phyloP scores from a whole-genome alignment of 1,284 basidiomycete genomes.

The Ustilago crameri region DNA sequence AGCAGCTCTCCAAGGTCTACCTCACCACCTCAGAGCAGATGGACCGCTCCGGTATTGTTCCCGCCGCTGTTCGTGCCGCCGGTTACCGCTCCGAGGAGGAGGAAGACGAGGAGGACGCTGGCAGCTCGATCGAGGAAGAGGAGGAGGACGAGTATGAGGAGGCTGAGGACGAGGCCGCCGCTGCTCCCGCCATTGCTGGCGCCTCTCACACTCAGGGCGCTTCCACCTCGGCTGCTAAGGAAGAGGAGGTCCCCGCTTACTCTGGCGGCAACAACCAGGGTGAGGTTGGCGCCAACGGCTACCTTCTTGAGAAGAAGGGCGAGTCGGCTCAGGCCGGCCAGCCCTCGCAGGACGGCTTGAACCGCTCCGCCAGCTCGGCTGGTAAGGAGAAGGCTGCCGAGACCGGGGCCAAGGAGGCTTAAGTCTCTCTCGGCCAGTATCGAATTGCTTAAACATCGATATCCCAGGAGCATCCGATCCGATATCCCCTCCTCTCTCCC shows the following conservation, averaged over 20 bases:
- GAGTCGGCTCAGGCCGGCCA: conserved; percentile 51
- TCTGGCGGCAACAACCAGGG: conserved; percentile 47
- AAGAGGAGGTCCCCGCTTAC: conserved; percentile 68
- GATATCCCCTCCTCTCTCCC: conserved; percentile 13
- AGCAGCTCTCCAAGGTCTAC: conserved; percentile 95
- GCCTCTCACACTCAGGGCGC: conserved; percentile 51
- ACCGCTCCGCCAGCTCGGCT: conserved; percentile 44
- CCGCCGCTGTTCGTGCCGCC: conserved; percentile 87
- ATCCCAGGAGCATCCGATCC: conserved; percentile 49
- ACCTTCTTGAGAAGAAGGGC: conserved; percentile 73
- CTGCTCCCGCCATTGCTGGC: conserved; percentile 58
- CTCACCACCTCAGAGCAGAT: conserved; percentile 93
- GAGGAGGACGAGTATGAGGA: conserved; percentile 73
- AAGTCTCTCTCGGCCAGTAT: no score
- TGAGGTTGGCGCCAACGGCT: conserved; percentile 75
- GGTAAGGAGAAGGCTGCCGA: conserved; percentile 56
- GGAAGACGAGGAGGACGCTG: conserved; percentile 77
- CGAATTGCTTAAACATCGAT: conserved; percentile 10
- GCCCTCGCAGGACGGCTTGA: conserved; percentile 57
- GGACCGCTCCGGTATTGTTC: conserved; percentile 90
- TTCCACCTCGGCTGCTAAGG: conserved; percentile 55
- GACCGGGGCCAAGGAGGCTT: conserved; percentile 48
- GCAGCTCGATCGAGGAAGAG: conserved; percentile 80
- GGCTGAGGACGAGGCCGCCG: conserved; percentile 49
- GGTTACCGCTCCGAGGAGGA: conserved; percentile 76